Conservation (phyloP, 2,329 filamentous ascomycete species). For the Diatrype stigma region DNA sequence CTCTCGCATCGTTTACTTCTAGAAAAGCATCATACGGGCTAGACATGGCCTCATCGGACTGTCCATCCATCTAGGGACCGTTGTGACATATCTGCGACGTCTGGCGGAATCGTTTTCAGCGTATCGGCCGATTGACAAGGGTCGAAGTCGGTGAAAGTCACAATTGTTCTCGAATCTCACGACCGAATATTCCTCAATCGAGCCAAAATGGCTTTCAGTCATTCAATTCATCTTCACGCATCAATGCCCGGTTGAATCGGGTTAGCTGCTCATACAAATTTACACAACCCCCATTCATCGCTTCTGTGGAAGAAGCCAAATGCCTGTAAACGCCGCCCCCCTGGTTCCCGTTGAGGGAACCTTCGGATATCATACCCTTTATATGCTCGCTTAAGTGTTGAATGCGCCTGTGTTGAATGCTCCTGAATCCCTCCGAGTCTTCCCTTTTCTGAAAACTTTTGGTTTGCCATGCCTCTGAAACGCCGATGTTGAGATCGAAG, state of each 20-base stretch:
- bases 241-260: slow-evolving; percentile 27
- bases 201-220: not conserved
- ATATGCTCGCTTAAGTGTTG: slow-evolving; percentile 29
- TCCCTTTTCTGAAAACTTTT: slow-evolving; percentile 28
- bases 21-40: too few species aligned
- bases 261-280: slow-evolving; percentile 23
- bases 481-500: slow-evolving; percentile 59
- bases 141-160: too few species aligned
- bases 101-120: too few species aligned
- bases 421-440: slow-evolving; percentile 24
- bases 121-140: too few species aligned
- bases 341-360: slow-evolving; percentile 31
- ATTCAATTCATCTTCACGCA: not conserved
- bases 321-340: slow-evolving; percentile 26
- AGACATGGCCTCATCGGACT: too few species aligned
- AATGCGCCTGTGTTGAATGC: slow-evolving; percentile 34
- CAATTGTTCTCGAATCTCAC: too few species aligned
- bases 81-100: too few species aligned
- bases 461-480: slow-evolving; percentile 34
- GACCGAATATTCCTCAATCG: too few species aligned
- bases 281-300: slow-evolving; percentile 18
- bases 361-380: slow-evolving; percentile 29
- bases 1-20: too few species aligned
- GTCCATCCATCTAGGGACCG: too few species aligned
- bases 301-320: slow-evolving; percentile 20